These are phyloP conservation scores for Vigna reflexopilosa DNA, from an alignment of 306 rosid species.

Conservation along the genomic window DNA sequence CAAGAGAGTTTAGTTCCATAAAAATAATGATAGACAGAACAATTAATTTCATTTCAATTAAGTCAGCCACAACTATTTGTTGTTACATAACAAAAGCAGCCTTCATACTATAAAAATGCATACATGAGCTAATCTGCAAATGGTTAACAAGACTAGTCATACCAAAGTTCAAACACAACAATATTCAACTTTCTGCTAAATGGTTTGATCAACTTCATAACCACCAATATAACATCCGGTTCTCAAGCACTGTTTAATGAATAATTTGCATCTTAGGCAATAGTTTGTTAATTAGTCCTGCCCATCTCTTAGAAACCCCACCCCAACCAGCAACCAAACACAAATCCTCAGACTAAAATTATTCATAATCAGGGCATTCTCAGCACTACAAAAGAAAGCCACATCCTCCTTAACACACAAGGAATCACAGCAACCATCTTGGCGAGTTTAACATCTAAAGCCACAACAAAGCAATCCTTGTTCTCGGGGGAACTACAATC, in stretches of 20 bases:
- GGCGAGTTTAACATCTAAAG: neutral
- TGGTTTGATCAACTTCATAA: slow-evolving; percentile 6
- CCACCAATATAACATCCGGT: neutral
- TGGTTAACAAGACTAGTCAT: neutral
- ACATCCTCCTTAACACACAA: neutral
- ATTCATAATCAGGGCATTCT: neutral
- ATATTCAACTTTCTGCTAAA: neutral
- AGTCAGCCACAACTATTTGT: neutral
- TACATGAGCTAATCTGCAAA: neutral
- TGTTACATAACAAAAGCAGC: neutral
- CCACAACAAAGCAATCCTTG: neutral
- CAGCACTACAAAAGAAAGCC: neutral
- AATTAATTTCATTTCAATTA: slow-evolving; percentile 1
- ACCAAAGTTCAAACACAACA: neutral
- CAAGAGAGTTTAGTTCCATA: neutral
- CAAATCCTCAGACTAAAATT: neutral
- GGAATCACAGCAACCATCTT: neutral
- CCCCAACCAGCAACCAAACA: neutral
- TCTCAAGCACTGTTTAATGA: neutral
- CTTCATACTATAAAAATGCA: neutral
- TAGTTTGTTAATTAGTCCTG: neutral
- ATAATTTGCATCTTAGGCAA: too few species aligned
- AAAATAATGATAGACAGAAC: neutral
- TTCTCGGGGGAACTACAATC: neutral
- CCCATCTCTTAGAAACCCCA: neutral